These are phyloP conservation scores for Yamagishiella unicocca DNA, from an alignment of 139 green algal genomes.

Conservation along the genomic window DNA sequence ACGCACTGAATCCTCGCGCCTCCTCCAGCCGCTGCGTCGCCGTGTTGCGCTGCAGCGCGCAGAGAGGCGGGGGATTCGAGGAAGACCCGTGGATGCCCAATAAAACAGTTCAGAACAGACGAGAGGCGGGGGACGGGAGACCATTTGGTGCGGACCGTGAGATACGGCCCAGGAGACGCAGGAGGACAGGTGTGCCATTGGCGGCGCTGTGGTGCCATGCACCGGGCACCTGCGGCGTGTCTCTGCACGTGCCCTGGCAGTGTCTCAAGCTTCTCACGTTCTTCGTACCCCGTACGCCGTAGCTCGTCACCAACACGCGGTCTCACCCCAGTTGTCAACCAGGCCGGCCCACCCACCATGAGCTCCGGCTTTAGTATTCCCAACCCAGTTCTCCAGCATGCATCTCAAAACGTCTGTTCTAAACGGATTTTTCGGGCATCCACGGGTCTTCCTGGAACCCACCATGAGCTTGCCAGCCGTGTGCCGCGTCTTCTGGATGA, in stretches of 20 bases:
- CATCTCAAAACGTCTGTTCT: too few relatives aligned
- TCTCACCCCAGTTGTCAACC: too few relatives aligned
- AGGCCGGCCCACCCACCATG: background rate
- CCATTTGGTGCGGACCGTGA: background rate
- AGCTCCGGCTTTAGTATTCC: too few relatives aligned
- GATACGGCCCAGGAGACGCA: background rate
- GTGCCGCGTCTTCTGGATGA: conserved; percentile 55
- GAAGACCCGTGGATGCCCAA: too few relatives aligned
- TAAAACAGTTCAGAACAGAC: too few relatives aligned
- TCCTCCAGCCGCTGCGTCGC: conserved; percentile 57
- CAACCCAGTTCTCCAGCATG: too few relatives aligned
- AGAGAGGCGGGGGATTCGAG: too few relatives aligned
- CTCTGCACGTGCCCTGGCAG: background rate
- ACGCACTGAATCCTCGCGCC: conserved; percentile 55
- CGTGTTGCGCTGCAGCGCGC: conserved; percentile 57
- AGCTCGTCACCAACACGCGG: too few relatives aligned
- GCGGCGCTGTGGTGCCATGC: too few relatives aligned
- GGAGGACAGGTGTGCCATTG: background rate
- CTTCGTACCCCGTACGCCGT: too few relatives aligned
- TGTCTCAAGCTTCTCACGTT: background rate
- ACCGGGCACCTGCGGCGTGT: background rate
- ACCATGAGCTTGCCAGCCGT: conserved; percentile 59
- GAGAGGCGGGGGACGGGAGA: background rate
- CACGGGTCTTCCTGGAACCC: background rate
- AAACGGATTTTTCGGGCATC: too few relatives aligned